Evolutionary conservation across 306 rosid genomes (phyloP).

Genomic region (Trifolium pratense): DNA sequence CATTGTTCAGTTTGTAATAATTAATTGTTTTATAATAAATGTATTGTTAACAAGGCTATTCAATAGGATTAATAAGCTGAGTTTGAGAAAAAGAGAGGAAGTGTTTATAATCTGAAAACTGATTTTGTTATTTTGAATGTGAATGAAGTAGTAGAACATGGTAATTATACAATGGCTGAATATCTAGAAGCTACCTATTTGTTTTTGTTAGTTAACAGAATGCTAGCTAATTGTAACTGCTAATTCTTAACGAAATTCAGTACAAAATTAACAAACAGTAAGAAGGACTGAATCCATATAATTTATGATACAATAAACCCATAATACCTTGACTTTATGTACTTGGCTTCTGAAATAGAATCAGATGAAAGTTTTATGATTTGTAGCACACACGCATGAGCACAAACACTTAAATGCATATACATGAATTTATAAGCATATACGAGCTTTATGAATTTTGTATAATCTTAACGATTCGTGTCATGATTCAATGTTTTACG

Average conservation of each 20-base stretch:
- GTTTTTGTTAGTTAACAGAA: neutral
- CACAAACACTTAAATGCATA: no score
- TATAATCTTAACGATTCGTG: neutral
- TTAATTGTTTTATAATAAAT: conserved; percentile 18
- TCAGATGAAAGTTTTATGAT: neutral
- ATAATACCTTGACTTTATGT: no score
- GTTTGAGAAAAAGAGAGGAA: neutral
- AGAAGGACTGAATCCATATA: neutral
- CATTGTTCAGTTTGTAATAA: conserved; percentile 28
- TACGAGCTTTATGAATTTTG: neutral
- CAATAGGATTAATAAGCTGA: neutral
- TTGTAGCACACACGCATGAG: no score
- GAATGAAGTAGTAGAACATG: neutral
- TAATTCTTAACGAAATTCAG: neutral
- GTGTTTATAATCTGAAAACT: neutral
- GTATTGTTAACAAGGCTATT: neutral
- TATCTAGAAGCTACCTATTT: neutral
- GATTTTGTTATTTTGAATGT: neutral
- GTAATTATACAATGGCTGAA: neutral
- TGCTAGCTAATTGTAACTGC: neutral
- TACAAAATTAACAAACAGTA: neutral
- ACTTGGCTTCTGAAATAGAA: no score
- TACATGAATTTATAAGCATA: neutral
- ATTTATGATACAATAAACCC: neutral
- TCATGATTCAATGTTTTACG: neutral